These are phyloP conservation scores for Eucalyptus sp. DNA, from an alignment of 345 rosid genomes.

Conservation along the genomic window DNA sequence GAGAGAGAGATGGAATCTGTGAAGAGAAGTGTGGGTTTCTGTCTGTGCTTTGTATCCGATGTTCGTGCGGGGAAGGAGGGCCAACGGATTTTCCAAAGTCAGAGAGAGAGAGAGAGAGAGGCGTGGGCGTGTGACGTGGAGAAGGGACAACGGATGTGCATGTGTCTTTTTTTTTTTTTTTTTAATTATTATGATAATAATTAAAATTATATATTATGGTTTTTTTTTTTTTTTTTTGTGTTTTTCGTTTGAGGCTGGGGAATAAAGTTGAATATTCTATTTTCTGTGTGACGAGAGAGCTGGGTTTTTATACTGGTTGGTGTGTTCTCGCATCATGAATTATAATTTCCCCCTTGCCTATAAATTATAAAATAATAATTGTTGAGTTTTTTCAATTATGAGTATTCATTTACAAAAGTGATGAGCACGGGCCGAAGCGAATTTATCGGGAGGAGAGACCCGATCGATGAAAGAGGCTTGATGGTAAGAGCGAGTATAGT, in stretches of 20 bases:
- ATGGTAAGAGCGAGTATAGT: fast-evolving
- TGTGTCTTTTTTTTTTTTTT: background rate
- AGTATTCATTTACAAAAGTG: background rate
- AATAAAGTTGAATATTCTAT: background rate
- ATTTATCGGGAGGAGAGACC: background rate
- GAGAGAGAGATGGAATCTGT: background rate
- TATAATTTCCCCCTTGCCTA: background rate
- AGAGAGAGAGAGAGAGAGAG: background rate
- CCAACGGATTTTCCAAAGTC: background rate
- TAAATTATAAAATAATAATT: too few relatives aligned
- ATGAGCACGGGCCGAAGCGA: background rate
- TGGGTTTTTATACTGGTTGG: background rate
- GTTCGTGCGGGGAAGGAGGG: background rate
- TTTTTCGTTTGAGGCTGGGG: background rate
- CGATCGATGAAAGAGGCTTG: background rate
- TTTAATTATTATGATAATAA: background rate
- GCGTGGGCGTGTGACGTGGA: background rate
- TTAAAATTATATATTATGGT: background rate
- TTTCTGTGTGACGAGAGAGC: background rate
- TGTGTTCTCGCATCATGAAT: background rate
- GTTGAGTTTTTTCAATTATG: background rate
- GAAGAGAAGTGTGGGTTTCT: background rate
- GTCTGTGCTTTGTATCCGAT: background rate
- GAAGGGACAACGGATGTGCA: background rate
- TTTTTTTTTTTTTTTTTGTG: fast-evolving